A percentile compares a stretch with the other conserved stretches of the same genome.
Conservation (phyloP, 1,284 basidiomycete species). For the Xanthoconium separans region DNA sequence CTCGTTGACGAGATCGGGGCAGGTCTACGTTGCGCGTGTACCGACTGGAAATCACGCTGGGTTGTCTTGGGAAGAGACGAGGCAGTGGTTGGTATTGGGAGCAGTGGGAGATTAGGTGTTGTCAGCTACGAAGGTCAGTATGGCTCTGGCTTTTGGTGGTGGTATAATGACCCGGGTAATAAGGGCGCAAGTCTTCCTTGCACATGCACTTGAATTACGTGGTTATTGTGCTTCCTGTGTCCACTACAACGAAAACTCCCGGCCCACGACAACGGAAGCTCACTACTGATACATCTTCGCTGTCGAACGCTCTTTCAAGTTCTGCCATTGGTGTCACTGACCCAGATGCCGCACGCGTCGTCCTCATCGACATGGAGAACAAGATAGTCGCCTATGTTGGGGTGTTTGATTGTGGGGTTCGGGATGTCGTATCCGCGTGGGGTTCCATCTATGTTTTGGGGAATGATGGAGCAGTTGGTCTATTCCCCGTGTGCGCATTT, state of each 20-base stretch:
- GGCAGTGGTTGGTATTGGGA: slow-evolving; percentile 86
- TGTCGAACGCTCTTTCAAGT: slow-evolving; percentile 55
- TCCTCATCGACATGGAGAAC: slow-evolving; percentile 91
- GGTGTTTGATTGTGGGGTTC: slow-evolving; percentile 76
- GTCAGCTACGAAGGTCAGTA: slow-evolving; percentile 85
- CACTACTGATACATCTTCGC: slow-evolving; percentile 47
- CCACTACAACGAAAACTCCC: slow-evolving; percentile 37
- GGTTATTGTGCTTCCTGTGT: slow-evolving; percentile 78
- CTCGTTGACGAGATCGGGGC: slow-evolving; percentile 87
- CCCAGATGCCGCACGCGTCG: slow-evolving; percentile 80
- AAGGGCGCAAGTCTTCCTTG: slow-evolving; percentile 70
- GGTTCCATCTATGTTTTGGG: slow-evolving; percentile 75
- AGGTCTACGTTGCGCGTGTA: slow-evolving; percentile 79
- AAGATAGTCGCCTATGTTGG: slow-evolving; percentile 86
- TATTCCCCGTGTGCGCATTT: neutral
- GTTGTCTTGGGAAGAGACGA: slow-evolving; percentile 91
- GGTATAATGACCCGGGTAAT: neutral
- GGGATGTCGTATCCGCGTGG: slow-evolving; percentile 80
- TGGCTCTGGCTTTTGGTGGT: neutral
- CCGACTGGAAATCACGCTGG: slow-evolving; percentile 70
- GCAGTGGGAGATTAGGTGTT: slow-evolving; percentile 82
- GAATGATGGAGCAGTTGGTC: slow-evolving; percentile 69
- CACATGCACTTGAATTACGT: slow-evolving; percentile 79
- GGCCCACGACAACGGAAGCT: slow-evolving; percentile 21
- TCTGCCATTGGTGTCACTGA: slow-evolving; percentile 45